Base-by-base conservation (phyloP, 2,329 filamentous ascomycete genomes). In the Aspergillus phoenicis region DNA sequence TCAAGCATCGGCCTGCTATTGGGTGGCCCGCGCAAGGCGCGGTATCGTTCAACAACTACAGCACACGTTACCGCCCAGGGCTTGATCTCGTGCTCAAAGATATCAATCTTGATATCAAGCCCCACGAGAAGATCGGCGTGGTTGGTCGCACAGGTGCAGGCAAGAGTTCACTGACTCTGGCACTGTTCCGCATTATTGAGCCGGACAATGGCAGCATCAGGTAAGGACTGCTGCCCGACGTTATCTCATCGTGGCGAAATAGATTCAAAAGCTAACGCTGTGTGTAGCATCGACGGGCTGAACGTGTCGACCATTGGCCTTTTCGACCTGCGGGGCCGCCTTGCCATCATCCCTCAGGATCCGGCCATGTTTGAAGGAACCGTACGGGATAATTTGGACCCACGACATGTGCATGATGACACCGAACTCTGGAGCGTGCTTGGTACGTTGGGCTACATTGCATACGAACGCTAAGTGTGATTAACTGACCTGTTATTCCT, bases 311-410 rank as follows among this genome's bases (percentile, higher is more conserved):
- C 87, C 3, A 97, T 99, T 71, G 95, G 95, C 2, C 81, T 99
- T 57, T 80, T 96, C 57, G 95, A 99, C 76, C 84, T 99, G 58
- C 88, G 95, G 58, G 86, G 93, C 58, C 89, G 95, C 60, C 83
- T 99, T 52, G 94, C 95, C 58, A 99, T 99, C 72, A 99, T 99
- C 67, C 95, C 96, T 4, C 95, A 99, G 75, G 96, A 99, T 78
- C 94, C 95, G 30, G 94, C 94, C 65, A 86, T 99, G 63, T 99
- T 99, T 71, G 92, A 96, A 77, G 93, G 93, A 54, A 93, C 90
- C 8, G 86, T 99, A 64, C 87, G 95, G 67, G 95, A 99, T 78
- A 99, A 99, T 73, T 85, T 98, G 41, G 95, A 99, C 74, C 96
- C 96, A 24, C 91, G 90, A 28, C 91, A 97, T 75, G 91, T 96